Evolutionary conservation across 169 alveolate genomes (phyloP), one percentile per base, ranked within the genome.

Genomic region (Eimeria mitis): DNA sequence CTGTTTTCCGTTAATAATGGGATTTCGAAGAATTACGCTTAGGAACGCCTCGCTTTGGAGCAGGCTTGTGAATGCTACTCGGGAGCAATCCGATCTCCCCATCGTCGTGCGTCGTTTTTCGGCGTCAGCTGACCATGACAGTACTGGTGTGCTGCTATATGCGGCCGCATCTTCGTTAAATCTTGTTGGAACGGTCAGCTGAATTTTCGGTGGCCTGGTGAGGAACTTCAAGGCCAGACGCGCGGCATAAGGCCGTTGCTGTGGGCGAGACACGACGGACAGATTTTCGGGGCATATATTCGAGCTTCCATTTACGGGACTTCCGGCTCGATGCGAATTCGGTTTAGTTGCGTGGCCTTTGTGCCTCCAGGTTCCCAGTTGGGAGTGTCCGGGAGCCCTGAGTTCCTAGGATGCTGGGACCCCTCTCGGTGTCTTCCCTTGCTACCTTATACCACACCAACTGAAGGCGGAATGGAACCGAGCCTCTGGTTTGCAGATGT

Each of bases 401-500:
- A 75, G 28, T 92, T 92, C 78, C 88, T 92, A 6, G 96, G 96
- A 28, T 56, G 65, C 28, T 92, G 96, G 96, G 84, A 84, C 56
- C 89, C 89, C 40, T 73, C 68, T 7, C 85, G 61, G 34, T 92
- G 96, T 59, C 76, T 92, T 49, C 96, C 96, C 47, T 47, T 92
- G 75, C 42, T 92, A 42, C 96, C 96, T 7, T 81, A 92, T 81
- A 65, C 54, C 68, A 23, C 96, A 34, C 94, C 94, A 11, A 71
- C 76, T 83, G 94, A 75, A 42, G 49, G 70, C 31, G 96, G 96
- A 19, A 28, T 68, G 56, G 96, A 79, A 37, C 96, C 96, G 61
- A 92, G 96, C 70, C 94, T 92, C 70, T 92, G 96, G 96, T 92
- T 92, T 70, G 94, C 94, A 11, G 96, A 92, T 44, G 89, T 92